Percentiles rank a stretch among this genome's conserved stretches.
phyloP scores from a whole-genome alignment of 2,329 filamentous ascomycete species.

The Stagonosporopsis tanaceti region DNA sequence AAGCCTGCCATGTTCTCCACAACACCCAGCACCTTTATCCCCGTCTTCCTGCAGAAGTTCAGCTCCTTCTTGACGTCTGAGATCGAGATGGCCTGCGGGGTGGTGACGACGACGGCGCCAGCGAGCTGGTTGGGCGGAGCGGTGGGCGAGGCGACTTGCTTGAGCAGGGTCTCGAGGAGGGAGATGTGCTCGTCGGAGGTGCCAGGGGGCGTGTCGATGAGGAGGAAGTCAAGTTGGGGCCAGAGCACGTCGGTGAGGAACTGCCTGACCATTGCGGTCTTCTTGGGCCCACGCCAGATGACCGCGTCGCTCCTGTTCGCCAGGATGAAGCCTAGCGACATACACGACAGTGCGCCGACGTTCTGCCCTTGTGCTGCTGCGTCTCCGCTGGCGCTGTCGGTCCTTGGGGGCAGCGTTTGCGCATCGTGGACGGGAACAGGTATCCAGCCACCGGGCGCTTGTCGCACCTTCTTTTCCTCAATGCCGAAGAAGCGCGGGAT shows the following conservation, averaged over 20 bases:
- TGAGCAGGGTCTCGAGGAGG: conserved; percentile 80
- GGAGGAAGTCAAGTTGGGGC: conserved; percentile 84
- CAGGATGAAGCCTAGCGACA: conserved; percentile 93
- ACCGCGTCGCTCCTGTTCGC: conserved; percentile 86
- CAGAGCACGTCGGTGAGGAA: conserved; percentile 92
- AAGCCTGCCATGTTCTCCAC: conserved; percentile 97
- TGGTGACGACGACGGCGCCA: conserved; percentile 94
- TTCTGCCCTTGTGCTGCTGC: conserved; percentile 30
- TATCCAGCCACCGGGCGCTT: conserved; percentile 90
- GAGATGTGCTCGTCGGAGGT: conserved; percentile 98
- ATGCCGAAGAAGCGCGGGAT: conserved; percentile 95
- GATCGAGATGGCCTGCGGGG: conserved; percentile 91
- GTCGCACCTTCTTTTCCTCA: conserved; percentile 86
- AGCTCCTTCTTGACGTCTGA: conserved; percentile 94
- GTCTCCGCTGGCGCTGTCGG: conserved; percentile 16
- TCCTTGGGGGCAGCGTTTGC: conserved; percentile 33
- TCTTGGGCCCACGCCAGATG: conserved; percentile 97
- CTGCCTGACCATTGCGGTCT: conserved; percentile 98
- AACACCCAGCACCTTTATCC: conserved; percentile 81
- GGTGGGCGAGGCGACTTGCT: conserved; percentile 30
- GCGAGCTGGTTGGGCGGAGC: conserved; percentile 69
- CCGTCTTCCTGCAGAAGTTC: conserved; percentile 89
- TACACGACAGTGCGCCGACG: conserved; percentile 76
- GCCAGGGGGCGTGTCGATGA: conserved; percentile 95
- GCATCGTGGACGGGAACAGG: conserved; percentile 83